Evolutionary conservation across 768 basidiomycete species (phyloP).

Genomic region (Pleurotus sapidus): DNA sequence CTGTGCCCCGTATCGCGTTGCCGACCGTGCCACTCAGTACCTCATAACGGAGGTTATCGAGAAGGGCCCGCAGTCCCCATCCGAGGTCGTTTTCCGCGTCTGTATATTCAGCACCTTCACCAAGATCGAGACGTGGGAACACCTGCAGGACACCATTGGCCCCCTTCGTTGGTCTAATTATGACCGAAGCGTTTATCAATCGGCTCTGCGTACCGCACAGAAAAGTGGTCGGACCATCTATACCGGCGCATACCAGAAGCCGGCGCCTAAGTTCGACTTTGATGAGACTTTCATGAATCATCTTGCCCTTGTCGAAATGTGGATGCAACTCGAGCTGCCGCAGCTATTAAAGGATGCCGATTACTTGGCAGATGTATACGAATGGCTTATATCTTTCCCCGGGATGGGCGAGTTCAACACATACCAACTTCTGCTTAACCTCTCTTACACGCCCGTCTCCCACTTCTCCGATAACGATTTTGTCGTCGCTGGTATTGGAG

Average conservation of each 20-base stretch:
- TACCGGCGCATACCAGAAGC: constrained; percentile 69
- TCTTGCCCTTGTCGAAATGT: constrained; percentile 52
- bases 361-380: constrained; percentile 63
- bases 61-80: constrained; percentile 55
- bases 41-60: constrained; percentile 68
- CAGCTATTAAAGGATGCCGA: constrained; percentile 43
- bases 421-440: constrained; percentile 62
- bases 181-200: constrained; percentile 47
- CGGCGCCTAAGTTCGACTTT: constrained; percentile 55
- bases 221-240: constrained; percentile 48
- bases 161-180: constrained; percentile 62
- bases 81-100: constrained; percentile 71
- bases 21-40: constrained; percentile 70
- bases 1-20: constrained; percentile 74
- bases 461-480: constrained; percentile 69
- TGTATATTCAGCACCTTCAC: constrained; percentile 71
- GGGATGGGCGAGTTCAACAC: constrained; percentile 75
- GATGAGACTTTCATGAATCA: constrained; percentile 54
- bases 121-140: constrained; percentile 69
- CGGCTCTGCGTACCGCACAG: constrained; percentile 44
- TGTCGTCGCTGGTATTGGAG: constrained; percentile 67
- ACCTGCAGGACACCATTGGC: constrained; percentile 48
- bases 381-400: constrained; percentile 55
- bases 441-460: constrained; percentile 55
- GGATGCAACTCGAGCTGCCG: constrained; percentile 59